phyloP scores from a whole-genome alignment of 2,329 filamentous ascomycete genomes.

The Aspergillus bombycis region DNA sequence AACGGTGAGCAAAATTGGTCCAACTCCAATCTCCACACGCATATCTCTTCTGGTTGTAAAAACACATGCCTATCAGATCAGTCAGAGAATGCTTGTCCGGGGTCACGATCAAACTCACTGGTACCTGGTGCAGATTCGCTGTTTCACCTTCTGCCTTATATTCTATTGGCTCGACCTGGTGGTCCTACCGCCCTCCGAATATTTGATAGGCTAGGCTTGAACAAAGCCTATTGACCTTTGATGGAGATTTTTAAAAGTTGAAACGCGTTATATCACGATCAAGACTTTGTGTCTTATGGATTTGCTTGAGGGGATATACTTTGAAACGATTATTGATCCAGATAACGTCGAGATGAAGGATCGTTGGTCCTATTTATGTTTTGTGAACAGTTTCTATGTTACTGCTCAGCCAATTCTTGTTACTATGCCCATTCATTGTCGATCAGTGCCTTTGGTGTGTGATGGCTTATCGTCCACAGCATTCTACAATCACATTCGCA shows the following conservation, averaged over 20 bases:
- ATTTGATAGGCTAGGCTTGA: conserved; percentile 40
- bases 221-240: conserved; percentile 25
- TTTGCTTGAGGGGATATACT: conserved; percentile 25
- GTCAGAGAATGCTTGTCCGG: conserved; percentile 32
- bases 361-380: conserved; percentile 46
- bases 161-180: conserved; percentile 36
- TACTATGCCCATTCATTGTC: conserved; percentile 29
- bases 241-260: conserved; percentile 24
- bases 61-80: conserved; percentile 72
- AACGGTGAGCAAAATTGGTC: conserved; percentile 90
- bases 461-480: conserved; percentile 39
- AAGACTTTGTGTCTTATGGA: conserved; percentile 27
- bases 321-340: conserved; percentile 38
- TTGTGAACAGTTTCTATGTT: conserved; percentile 32
- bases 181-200: conserved; percentile 29
- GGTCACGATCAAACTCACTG: conserved; percentile 38
- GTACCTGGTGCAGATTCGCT: conserved; percentile 27
- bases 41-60: conserved; percentile 89
- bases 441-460: conserved; percentile 37
- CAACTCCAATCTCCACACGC: conserved; percentile 90
- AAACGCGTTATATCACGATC: conserved; percentile 26
- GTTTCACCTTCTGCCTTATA: conserved; percentile 37
- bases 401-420: conserved; percentile 24
- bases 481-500: conserved; percentile 33
- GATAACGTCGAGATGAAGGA: conserved; percentile 31